Base-by-base conservation (phyloP, 73 alveolate species). In the Paraurostyla sp. region DNA sequence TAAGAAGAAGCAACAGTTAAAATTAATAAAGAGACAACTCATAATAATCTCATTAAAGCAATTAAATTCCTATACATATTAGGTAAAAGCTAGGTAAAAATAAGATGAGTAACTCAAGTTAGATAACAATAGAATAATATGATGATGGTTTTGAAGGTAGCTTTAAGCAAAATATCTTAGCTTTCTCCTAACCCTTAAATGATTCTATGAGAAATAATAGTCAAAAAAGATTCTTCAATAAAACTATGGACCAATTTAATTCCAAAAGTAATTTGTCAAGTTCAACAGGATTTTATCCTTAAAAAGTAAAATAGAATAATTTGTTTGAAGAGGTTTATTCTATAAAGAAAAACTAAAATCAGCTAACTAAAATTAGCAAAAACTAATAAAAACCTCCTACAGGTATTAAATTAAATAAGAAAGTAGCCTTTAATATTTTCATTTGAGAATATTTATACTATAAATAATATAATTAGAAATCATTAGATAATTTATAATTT, bases 221-320 rank as follows among this genome's bases (percentile, higher is more conserved):
- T 9, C 23, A 13, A 16, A 60, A 60, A 60, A 6, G 15, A 60
- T 56, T 56, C 22, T 18, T 7, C 7, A 56, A 9, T 56, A 7
- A 7, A 16, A 56, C 7, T 56, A 15, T 15, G 22, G 33, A 56
- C 13, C 18, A 56, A 22, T 15, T 16, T 16, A 56, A 22, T 22
- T 16, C n/a, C n/a, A n/a, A 9, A 22, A 60, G 25, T 60, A 30
- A 60, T 29, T 7, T 60, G 9, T 29, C 51, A 6, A 60, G 25
- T 27, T 29, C 78, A 32, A 60, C 32, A 50, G 32, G 51, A 16
- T 29, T 7, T 60, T 60, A 29, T 27, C 22, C 9, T 60, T 29
- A 22, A 56, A 56, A 60, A 60, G 45, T 60, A 9, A 60, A 60
- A 32, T 50, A 60, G 32, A 60, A 60, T 60, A 60, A 60, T 27